Conservation (phyloP, 768 basidiomycete species). For the Podaxis sp. region DNA sequence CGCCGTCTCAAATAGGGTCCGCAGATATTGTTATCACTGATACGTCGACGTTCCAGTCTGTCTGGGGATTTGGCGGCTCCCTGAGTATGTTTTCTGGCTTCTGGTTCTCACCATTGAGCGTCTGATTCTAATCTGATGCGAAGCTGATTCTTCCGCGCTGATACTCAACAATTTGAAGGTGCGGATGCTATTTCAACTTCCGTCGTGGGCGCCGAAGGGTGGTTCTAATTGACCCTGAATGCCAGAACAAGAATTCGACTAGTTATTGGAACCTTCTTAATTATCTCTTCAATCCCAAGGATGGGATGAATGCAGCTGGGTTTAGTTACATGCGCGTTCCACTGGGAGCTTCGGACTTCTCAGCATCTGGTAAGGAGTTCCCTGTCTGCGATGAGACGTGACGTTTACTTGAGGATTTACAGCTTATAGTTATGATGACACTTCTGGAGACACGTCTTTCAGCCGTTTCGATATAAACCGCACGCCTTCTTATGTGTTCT, state of each 20-base stretch:
- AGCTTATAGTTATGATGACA: constrained; percentile 64
- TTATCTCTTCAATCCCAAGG: constrained; percentile 59
- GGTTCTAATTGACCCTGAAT: not conserved
- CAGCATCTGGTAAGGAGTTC: constrained; percentile 42
- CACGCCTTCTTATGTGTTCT: constrained; percentile 60
- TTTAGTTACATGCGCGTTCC: constrained; percentile 66
- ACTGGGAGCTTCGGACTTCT: constrained; percentile 71
- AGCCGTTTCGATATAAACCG: constrained; percentile 50
- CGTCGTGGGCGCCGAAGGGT: not conserved
- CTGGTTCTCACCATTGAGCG: not conserved
- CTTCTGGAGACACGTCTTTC: constrained; percentile 55
- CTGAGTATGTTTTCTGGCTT: constrained; percentile 43
- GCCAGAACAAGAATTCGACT: constrained; percentile 43
- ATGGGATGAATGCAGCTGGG: constrained; percentile 62
- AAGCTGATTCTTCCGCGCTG: constrained; percentile 70
- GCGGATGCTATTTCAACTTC: not conserved
- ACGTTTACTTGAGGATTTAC: constrained; percentile 8
- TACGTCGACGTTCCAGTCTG: constrained; percentile 48
- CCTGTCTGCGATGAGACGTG: not conserved
- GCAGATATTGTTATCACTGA: constrained; percentile 63
- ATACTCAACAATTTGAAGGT: constrained; percentile 64
- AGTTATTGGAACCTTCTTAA: constrained; percentile 58
- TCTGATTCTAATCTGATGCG: constrained; percentile 3
- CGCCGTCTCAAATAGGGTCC: constrained; percentile 46
- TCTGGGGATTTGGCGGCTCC: constrained; percentile 63